Evolutionary conservation across 768 basidiomycete genomes (phyloP).

Genomic region (Serpula lacrymans): DNA sequence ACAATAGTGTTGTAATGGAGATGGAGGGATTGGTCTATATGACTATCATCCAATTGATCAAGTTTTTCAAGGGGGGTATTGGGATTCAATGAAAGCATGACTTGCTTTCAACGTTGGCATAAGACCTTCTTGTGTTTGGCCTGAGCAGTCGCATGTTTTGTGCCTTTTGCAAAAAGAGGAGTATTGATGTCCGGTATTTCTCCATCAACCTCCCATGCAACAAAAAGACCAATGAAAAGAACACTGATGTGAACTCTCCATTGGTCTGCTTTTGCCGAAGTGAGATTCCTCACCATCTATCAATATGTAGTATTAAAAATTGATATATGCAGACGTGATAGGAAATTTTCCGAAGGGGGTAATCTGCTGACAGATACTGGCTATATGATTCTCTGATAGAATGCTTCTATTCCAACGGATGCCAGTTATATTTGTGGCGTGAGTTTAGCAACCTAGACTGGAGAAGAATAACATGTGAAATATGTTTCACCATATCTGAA

Average conservation of each 20-base stretch:
- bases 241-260: slow-evolving; percentile 13
- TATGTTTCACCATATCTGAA: no score
- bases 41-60: no score
- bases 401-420: slow-evolving; percentile 2
- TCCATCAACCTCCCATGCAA: slow-evolving; percentile 17
- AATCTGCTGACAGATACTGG: slow-evolving; percentile 10
- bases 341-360: neutral
- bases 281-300: slow-evolving; percentile 7
- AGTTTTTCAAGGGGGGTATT: no score
- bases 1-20: neutral
- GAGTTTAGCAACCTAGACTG: slow-evolving; percentile 2
- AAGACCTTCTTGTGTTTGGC: slow-evolving; percentile 9
- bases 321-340: no score
- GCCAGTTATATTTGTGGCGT: slow-evolving; percentile 8
- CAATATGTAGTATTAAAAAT: no score
- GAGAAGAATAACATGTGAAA: no score
- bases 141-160: slow-evolving; percentile 10
- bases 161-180: slow-evolving; percentile 4
- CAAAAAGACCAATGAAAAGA: slow-evolving; percentile 15
- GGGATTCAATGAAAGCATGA: no score
- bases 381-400: slow-evolving; percentile 8
- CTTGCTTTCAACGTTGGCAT: no score
- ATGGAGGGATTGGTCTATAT: no score
- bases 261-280: slow-evolving; percentile 19
- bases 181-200: slow-evolving; percentile 13